phyloP scores from a whole-genome alignment of 768 basidiomycete genomes.

The Kwoniella botswanensis region DNA sequence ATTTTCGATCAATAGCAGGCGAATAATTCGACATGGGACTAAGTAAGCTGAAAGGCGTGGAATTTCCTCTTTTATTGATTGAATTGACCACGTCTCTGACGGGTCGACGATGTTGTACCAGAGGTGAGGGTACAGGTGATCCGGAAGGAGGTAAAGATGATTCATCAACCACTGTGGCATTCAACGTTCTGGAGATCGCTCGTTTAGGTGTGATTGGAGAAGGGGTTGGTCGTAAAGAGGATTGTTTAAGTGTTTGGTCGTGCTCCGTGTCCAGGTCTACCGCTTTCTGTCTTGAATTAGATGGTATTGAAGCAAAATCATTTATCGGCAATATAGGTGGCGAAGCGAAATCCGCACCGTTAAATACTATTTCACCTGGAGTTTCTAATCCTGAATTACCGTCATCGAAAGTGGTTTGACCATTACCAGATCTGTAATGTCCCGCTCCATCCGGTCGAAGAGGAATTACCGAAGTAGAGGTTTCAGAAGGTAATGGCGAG shows the following conservation, averaged over 20 bases:
- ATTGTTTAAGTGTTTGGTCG: not conserved
- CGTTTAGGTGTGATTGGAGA: conserved; percentile 7
- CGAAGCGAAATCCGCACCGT: conserved; percentile 33
- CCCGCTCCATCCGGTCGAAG: conserved; percentile 11
- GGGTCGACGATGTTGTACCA: conserved; percentile 36
- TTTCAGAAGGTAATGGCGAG: conserved; percentile 8
- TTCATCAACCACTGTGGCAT: conserved; percentile 4
- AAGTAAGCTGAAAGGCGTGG: conserved; percentile 18
- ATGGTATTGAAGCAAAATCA: not conserved
- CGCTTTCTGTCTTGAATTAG: not conserved
- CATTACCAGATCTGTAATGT: conserved; percentile 25
- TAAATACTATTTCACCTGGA: conserved; percentile 27
- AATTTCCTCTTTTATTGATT: conserved; percentile 44
- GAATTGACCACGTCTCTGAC: conserved; percentile 49
- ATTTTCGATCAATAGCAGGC: conserved; percentile 8
- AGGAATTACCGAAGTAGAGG: not conserved
- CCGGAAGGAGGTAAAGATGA: conserved; percentile 14
- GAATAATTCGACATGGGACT: conserved; percentile 41
- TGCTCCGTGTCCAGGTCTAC: not conserved
- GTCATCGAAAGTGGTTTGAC: not conserved
- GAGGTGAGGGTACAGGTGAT: conserved; percentile 31
- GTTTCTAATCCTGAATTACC: conserved; percentile 9
- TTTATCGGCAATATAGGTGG: conserved; percentile 7
- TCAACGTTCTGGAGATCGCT: not conserved
- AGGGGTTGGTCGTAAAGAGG: not conserved